Base-by-base conservation (phyloP, 306 rosid species). In the Vigna nakashimae region DNA sequence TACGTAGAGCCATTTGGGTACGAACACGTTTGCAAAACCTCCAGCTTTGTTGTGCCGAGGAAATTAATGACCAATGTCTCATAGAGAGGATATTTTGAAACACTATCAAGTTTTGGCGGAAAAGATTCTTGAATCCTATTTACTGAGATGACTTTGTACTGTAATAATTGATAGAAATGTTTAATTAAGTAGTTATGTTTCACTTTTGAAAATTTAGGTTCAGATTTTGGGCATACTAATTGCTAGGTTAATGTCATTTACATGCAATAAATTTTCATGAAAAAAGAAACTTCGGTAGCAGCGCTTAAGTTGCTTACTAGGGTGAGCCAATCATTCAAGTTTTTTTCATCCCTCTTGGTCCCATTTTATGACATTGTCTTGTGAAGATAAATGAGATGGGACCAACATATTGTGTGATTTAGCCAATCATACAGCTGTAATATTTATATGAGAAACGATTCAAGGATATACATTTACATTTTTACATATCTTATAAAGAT, bases 371-470 rank as follows among this genome's bases (percentile, higher is more conserved):
- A 38, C 15, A 6, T 0, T 13, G 50, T 16, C 59, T 51, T 71
- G 70, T 52, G 65, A 71, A 52, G 26, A 17, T 36, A 49, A 10
- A 34, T 46, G 28, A 48, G 20, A 77, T 56, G 80, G 76, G 82
- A 16, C 64, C 77, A 17, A 57, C 24, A 42, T 13, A 6, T 45
- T 57, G 26, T 14, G 78, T 63, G 64, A 79, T 79, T 62, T 71
- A 71, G 73, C 78, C 78, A 79, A 71, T 79, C 78, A 71, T 40
- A 38, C 73, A 51, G 24, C 73, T 71, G 57, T 26, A 18, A 51
- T 52, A 16, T 71, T 26, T 26, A 26, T 26, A 2, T 2, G 28
- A 26, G 28, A 26, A 26, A 26, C 28, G 3, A 26, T 26, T 2
- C 3, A 26, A 26, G 2, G 28, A 26, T 2, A 26, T 26, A 26